A percentile compares a stretch with the other conserved stretches of the same genome.
Evolutionary conservation across 768 basidiomycete species (phyloP).

Genomic region (Tulasnella sp.): DNA sequence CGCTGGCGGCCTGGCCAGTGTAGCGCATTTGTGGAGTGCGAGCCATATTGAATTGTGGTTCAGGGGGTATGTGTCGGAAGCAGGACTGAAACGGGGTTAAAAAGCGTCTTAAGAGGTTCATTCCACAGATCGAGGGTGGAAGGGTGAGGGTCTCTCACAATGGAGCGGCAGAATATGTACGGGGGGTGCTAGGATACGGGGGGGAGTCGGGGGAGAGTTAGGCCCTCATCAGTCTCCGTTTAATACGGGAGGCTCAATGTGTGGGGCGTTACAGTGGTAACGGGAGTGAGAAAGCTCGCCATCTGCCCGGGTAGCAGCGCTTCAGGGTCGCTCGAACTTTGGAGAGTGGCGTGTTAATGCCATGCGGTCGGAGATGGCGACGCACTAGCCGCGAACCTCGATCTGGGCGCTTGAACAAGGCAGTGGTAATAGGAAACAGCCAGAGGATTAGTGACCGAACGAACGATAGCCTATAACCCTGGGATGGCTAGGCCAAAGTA

Average conservation of each 20-base stretch:
- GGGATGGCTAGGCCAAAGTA: neutral
- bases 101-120: neutral
- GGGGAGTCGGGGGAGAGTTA: constrained; percentile 13
- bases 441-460: neutral
- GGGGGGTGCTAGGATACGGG: neutral
- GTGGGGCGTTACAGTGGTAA: constrained; percentile 9
- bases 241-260: neutral
- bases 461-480: neutral
- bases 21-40: neutral
- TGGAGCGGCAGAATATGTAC: neutral
- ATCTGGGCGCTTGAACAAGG: constrained; percentile 7
- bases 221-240: constrained; percentile 13
- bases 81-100: neutral
- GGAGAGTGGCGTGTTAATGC: constrained; percentile 6
- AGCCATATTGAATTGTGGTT: neutral
- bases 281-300: constrained; percentile 15
- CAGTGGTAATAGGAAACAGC: neutral
- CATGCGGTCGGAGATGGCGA: constrained; percentile 17
- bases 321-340: constrained; percentile 11
- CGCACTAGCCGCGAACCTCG: constrained; percentile 6
- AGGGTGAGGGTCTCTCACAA: neutral
- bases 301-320: neutral
- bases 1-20: neutral
- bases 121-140: neutral
- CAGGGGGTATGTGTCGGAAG: neutral